These are phyloP conservation scores for Tephrocybe sp. DNA, from an alignment of 768 basidiomycete genomes.

Conservation along the genomic window DNA sequence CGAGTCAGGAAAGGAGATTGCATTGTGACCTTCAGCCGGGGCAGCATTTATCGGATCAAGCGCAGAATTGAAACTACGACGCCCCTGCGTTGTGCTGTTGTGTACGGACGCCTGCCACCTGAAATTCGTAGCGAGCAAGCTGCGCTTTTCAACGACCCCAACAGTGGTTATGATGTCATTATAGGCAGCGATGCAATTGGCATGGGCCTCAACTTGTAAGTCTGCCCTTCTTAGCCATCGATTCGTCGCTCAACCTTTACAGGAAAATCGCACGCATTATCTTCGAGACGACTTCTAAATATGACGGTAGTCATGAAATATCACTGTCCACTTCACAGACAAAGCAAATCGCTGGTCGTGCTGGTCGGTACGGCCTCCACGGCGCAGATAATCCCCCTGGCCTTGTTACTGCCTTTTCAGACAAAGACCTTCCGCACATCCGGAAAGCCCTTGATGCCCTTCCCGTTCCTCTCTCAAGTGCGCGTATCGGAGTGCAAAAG, in stretches of 20 bases:
- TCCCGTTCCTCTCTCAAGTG: constrained; percentile 48
- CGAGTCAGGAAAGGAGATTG: constrained; percentile 82
- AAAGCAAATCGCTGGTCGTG: constrained; percentile 94
- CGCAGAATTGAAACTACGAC: constrained; percentile 65
- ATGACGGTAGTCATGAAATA: constrained; percentile 42
- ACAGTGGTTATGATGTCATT: constrained; percentile 84
- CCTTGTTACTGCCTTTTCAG: constrained; percentile 67
- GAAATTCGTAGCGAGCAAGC: constrained; percentile 93
- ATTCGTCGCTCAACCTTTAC: not conserved
- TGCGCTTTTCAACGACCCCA: constrained; percentile 81
- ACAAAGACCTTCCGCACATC: constrained; percentile 61
- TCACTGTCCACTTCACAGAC: constrained; percentile 69
- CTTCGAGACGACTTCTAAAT: constrained; percentile 56
- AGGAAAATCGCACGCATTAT: constrained; percentile 78
- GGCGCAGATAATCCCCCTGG: constrained; percentile 48
- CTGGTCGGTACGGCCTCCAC: constrained; percentile 83
- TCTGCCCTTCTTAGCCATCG: constrained; percentile 11
- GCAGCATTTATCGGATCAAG: constrained; percentile 76
- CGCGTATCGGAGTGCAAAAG: constrained; percentile 37
- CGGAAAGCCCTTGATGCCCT: constrained; percentile 50
- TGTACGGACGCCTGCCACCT: constrained; percentile 89
- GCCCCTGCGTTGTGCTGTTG: constrained; percentile 82
- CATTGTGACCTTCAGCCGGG: constrained; percentile 80
- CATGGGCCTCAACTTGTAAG: constrained; percentile 96
- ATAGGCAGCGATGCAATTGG: constrained; percentile 95